Conservation (phyloP, 495 filamentous ascomycete genomes). For the Tuber melanosporum region DNA sequence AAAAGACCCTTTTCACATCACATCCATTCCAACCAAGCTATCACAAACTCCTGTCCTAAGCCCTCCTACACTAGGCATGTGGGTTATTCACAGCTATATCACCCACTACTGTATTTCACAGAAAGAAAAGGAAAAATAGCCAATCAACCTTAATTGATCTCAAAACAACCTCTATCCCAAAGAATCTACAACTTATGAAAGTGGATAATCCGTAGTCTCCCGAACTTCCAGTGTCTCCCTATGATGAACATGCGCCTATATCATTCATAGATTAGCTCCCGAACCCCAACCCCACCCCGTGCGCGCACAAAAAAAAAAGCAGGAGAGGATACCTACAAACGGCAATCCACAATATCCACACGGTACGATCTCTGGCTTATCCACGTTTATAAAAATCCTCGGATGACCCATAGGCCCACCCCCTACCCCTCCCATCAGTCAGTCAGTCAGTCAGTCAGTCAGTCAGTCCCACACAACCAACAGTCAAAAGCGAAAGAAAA, state of each 20-base stretch:
- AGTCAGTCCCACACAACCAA: too few species aligned
- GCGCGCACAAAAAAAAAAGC: not conserved
- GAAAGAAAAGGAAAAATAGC: not conserved
- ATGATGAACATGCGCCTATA: constrained; percentile 35
- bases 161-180: not conserved
- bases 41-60: not conserved
- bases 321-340: constrained; percentile 59
- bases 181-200: constrained; percentile 31
- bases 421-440: constrained; percentile 40
- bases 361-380: constrained; percentile 85
- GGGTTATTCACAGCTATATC: not conserved
- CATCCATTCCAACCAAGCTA: not conserved
- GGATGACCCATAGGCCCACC: constrained; percentile 90
- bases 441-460: not conserved
- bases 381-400: constrained; percentile 90
- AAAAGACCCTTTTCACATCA: not conserved
- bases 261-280: not conserved
- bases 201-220: constrained; percentile 44
- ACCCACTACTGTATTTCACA: not conserved
- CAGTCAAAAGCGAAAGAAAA: not conserved
- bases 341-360: constrained; percentile 95
- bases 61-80: not conserved
- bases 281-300: not conserved
- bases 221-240: constrained; percentile 41
- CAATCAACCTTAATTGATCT: not conserved